Conservation (phyloP, 768 basidiomycete species). For the Cystobasidium ongulense region DNA sequence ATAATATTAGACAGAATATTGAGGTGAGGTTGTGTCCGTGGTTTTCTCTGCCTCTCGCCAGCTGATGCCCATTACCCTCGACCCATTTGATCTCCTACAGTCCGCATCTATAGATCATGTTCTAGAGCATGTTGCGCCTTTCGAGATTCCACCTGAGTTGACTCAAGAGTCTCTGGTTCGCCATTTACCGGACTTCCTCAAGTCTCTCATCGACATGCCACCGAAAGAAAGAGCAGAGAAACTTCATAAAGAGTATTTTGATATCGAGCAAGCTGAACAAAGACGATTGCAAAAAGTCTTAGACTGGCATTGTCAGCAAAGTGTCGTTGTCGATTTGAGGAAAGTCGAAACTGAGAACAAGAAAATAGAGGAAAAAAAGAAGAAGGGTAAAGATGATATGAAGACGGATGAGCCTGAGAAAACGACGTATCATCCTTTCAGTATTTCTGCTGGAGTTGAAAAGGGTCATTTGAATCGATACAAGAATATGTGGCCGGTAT, state of each 20-base stretch:
- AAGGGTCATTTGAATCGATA: conserved; percentile 94
- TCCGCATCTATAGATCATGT: conserved; percentile 37
- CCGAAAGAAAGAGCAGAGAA: conserved; percentile 52
- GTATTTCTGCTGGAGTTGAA: conserved; percentile 91
- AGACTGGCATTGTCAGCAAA: conserved; percentile 73
- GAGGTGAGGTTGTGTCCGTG: conserved; percentile 35
- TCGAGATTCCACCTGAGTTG: conserved; percentile 34
- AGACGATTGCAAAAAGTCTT: conserved; percentile 78
- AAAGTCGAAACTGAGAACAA: neutral
- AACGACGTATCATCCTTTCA: conserved; percentile 57
- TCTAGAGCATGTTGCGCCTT: conserved; percentile 35
- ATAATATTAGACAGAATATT: conserved; percentile 59
- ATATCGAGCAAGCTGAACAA: conserved; percentile 84
- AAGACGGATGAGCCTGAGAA: conserved; percentile 29
- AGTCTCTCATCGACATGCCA: conserved; percentile 24
- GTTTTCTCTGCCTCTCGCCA: neutral
- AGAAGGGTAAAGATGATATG: conserved; percentile 13
- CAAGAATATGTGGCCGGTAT: conserved; percentile 91
- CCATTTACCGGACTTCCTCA: conserved; percentile 36
- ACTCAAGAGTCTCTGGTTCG: conserved; percentile 11
- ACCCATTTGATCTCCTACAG: conserved; percentile 28
- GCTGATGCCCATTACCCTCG: neutral
- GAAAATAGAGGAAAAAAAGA: conserved; percentile 7
- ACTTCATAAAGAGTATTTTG: conserved; percentile 86
- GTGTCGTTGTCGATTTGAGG: neutral